Conservation (phyloP, 371 early-diverging fungal species). For the Globomyces sp. region DNA sequence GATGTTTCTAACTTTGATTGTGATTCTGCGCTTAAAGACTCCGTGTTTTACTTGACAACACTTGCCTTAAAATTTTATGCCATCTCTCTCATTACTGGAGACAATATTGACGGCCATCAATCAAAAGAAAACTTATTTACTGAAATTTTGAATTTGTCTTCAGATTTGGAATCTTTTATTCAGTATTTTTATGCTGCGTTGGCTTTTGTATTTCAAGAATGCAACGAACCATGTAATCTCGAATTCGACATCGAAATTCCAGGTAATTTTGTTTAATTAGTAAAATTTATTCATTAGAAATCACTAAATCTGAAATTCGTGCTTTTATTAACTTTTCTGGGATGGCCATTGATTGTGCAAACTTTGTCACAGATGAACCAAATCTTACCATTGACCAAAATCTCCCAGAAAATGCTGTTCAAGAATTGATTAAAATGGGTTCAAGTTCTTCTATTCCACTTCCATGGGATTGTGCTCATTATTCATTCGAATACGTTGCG, state of each 20-base stretch:
- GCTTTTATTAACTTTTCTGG: neutral
- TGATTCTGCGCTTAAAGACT: no score
- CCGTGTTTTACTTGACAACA: no score
- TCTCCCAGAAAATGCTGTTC: neutral
- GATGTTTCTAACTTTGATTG: no score
- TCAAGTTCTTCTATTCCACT: neutral
- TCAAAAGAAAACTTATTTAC: no score
- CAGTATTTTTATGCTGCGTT: no score
- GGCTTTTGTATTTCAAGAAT: no score
- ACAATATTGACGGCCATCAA: no score
- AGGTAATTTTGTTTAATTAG: neutral
- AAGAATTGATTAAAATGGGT: neutral
- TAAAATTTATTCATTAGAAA: neutral
- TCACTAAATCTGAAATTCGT: conserved; percentile 1
- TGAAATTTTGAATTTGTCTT: no score
- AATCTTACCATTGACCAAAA: neutral
- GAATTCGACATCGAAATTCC: neutral
- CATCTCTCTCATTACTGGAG: no score
- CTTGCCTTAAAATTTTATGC: no score
- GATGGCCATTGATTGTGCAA: neutral
- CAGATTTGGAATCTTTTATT: no score
- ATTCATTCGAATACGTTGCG: conserved; percentile 13
- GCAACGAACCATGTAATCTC: no score
- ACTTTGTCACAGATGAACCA: conserved; percentile 2
- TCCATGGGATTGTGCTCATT: neutral